Percentiles rank a stretch among this genome's conserved stretches.
Evolutionary conservation across 805 yeast species (phyloP).

Genomic region (Wickerhamiella domercqiae): DNA sequence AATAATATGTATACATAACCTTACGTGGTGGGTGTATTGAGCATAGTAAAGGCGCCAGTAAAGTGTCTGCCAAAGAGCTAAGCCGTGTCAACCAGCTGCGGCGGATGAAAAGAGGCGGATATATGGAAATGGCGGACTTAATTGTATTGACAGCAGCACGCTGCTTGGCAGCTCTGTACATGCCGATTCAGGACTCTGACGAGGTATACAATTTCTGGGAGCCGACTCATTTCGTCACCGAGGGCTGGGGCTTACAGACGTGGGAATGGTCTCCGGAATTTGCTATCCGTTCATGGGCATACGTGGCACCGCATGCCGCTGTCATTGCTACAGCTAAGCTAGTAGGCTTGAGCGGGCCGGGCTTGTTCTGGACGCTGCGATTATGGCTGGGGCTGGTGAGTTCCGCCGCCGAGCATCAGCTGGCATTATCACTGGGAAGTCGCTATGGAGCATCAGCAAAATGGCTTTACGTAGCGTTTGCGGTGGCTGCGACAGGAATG

Average conservation of each 20-base stretch:
- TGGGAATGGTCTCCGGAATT: constrained; percentile 93
- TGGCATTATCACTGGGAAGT: constrained; percentile 30
- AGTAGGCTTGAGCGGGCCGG: constrained; percentile 13
- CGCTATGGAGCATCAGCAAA: constrained; percentile 30
- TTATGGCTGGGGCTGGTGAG: constrained; percentile 28
- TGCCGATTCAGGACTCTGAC: constrained; percentile 82
- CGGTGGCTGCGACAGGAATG: constrained; percentile 58
- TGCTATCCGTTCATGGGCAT: constrained; percentile 78
- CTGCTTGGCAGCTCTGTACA: constrained; percentile 31
- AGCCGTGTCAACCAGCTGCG: too few species aligned
- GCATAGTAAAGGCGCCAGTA: too few species aligned
- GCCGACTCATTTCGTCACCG: constrained; percentile 60
- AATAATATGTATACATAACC: too few species aligned
- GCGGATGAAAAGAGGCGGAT: too few species aligned
- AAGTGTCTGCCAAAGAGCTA: too few species aligned
- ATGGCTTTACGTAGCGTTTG: constrained; percentile 47
- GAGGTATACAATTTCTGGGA: constrained; percentile 92
- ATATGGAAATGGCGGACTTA: constrained; percentile 1
- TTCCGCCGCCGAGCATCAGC: constrained; percentile 36
- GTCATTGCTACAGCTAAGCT: constrained; percentile 13
- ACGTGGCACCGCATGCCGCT: constrained; percentile 35
- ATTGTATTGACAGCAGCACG: constrained; percentile 18
- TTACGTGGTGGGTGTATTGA: too few species aligned
- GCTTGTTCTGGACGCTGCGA: constrained; percentile 40
- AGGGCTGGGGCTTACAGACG: constrained; percentile 83